Conservation (phyloP, 257 asterid species). For the Perilla frutescens region DNA sequence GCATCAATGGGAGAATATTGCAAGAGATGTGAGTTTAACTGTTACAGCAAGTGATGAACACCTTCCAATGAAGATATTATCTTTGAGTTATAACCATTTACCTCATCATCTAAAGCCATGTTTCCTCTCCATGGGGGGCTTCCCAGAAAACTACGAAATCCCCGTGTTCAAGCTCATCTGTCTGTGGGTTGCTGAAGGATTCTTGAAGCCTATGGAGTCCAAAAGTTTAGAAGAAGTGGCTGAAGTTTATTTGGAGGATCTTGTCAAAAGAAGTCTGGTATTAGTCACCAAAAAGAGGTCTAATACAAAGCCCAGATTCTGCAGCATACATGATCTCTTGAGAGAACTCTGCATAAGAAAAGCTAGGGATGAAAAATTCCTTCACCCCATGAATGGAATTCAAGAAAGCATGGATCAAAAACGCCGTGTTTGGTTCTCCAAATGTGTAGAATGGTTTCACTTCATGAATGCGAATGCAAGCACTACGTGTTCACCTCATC, state of each 20-base stretch:
- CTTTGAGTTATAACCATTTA: conserved; percentile 40
- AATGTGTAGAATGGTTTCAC: conserved; percentile 29
- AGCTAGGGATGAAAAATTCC: conserved; percentile 1
- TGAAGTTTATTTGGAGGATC: conserved; percentile 34
- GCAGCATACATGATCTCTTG: conserved; percentile 41
- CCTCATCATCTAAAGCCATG: conserved; percentile 40
- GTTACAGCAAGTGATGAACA: conserved; percentile 33
- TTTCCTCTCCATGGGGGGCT: conserved; percentile 37
- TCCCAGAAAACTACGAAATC: conserved; percentile 42
- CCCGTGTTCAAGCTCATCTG: conserved; percentile 32
- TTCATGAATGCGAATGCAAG: conserved; percentile 20
- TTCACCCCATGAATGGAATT: conserved; percentile 29
- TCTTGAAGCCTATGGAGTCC: conserved; percentile 16
- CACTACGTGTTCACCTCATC: neutral
- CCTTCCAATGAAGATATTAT: conserved; percentile 23
- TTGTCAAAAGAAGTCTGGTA: conserved; percentile 40
- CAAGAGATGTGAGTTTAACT: conserved; percentile 31
- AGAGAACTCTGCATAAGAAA: conserved; percentile 30
- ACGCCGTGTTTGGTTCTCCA: conserved; percentile 34
- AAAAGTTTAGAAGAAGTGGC: conserved; percentile 36
- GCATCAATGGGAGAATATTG: conserved; percentile 36
- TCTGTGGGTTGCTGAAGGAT: conserved; percentile 42
- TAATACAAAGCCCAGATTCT: conserved; percentile 6
- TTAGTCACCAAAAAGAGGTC: conserved; percentile 27
- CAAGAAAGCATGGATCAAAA: conserved; percentile 23